Evolutionary conservation across 371 early-diverging fungal genomes (phyloP).

Genomic region (Mortierella sp.): DNA sequence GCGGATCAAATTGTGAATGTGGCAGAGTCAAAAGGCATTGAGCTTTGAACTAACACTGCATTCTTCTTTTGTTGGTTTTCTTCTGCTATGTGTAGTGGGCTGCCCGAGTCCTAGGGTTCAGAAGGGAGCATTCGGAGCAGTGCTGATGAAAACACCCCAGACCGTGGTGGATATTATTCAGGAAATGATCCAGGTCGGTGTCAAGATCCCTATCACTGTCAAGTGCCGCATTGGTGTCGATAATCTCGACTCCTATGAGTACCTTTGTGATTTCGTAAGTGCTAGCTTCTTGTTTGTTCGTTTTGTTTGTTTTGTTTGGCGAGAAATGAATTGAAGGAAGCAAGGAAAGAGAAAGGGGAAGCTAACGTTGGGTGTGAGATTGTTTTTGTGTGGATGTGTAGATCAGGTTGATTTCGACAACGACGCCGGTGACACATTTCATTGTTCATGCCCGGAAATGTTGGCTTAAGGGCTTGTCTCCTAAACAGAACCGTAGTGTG

Average conservation of each 20-base stretch:
- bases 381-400: background rate
- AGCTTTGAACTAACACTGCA: too few species aligned
- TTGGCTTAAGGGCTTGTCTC: conserved; percentile 85
- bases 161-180: conserved; percentile 70
- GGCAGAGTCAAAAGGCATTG: too few species aligned
- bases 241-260: conserved; percentile 74
- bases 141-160: conserved; percentile 80
- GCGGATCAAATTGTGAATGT: background rate
- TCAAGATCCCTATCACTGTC: conserved; percentile 73
- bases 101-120: conserved; percentile 84
- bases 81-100: conserved; percentile 60
- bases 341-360: too few species aligned
- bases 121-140: conserved; percentile 79
- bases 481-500: conserved; percentile 86
- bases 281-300: background rate
- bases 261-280: conserved; percentile 71
- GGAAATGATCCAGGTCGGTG: conserved; percentile 65
- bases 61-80: background rate
- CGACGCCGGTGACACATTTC: conserved; percentile 64
- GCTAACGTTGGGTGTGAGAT: background rate
- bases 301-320: background rate
- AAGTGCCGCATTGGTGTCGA: conserved; percentile 87
- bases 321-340: too few species aligned
- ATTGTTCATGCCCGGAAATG: conserved; percentile 93
- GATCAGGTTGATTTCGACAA: conserved; percentile 56